Evolutionary conservation across 2,329 filamentous ascomycete genomes (phyloP).

Genomic region (Fusarium poae): DNA sequence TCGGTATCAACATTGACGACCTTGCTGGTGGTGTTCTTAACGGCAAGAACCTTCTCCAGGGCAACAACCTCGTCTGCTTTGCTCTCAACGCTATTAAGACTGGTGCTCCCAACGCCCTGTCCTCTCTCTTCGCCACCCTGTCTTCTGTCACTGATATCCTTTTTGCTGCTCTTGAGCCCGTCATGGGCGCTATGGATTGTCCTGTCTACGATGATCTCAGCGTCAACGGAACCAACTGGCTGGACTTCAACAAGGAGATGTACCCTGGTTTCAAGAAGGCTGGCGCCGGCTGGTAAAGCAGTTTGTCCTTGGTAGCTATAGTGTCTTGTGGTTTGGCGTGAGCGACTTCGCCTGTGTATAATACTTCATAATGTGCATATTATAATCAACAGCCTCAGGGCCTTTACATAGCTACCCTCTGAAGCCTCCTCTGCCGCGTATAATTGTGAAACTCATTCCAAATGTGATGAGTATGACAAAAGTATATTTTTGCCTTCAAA

Average conservation of each 20-base stretch:
- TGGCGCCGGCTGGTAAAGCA: slow-evolving; percentile 33
- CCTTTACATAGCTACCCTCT: neutral
- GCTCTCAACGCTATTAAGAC: slow-evolving; percentile 56
- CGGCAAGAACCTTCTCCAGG: slow-evolving; percentile 56
- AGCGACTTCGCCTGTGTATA: neutral
- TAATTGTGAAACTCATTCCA: neutral
- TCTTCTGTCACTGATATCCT: slow-evolving; percentile 26
- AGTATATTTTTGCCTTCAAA: neutral
- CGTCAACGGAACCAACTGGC: slow-evolving; percentile 41
- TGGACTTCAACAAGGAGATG: slow-evolving; percentile 37
- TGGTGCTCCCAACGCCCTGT: slow-evolving; percentile 58
- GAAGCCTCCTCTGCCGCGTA: fast-evolving
- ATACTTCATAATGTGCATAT: slow-evolving; percentile 4
- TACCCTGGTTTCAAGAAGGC: slow-evolving; percentile 45
- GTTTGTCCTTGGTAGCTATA: neutral
- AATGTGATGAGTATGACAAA: no score
- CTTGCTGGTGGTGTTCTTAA: slow-evolving; percentile 62
- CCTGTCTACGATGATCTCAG: slow-evolving; percentile 35
- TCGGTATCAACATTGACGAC: slow-evolving; percentile 59
- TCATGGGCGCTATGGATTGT: slow-evolving; percentile 38
- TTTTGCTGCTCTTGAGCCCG: slow-evolving; percentile 37
- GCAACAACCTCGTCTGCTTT: slow-evolving; percentile 62
- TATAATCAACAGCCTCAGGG: neutral
- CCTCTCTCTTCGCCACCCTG: slow-evolving; percentile 54
- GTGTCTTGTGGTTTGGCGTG: neutral